phyloP scores from a whole-genome alignment of 371 early-diverging fungal genomes.

The Circinella umbellata region DNA sequence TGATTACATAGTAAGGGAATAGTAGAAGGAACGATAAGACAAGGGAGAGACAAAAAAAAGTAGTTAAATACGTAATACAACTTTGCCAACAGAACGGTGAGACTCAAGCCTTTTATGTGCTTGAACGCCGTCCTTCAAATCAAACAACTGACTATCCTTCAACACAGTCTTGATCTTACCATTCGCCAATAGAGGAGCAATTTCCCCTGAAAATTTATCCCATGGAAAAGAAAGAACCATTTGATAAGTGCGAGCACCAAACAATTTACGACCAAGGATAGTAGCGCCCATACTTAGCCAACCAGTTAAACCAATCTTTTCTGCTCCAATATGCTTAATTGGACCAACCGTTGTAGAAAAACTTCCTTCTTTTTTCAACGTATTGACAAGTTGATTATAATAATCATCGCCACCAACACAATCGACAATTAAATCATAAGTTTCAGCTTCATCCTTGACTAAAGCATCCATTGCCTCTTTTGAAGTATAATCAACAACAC shows the following conservation, averaged over 20 bases:
- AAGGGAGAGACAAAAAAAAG: too few relatives aligned
- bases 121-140: conserved; percentile 41
- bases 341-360: conserved; percentile 55
- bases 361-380: conserved; percentile 39
- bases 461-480: conserved; percentile 30
- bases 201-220: conserved; percentile 1
- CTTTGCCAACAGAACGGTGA: conserved; percentile 57
- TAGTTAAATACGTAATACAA: conserved; percentile 41
- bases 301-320: conserved; percentile 20
- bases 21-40: too few relatives aligned
- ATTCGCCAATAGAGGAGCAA: conserved; percentile 12
- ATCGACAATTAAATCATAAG: conserved; percentile 55
- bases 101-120: conserved; percentile 47
- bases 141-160: conserved; percentile 20
- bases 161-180: conserved; percentile 17
- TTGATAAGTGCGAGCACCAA: conserved; percentile 19
- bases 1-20: too few relatives aligned
- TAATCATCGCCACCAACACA: conserved; percentile 60
- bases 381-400: conserved; percentile 31
- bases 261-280: conserved; percentile 13
- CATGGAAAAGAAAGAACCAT: conserved; percentile 20
- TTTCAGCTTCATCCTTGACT: conserved; percentile 19
- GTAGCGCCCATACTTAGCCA: conserved; percentile 12
- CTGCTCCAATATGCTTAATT: conserved; percentile 26
- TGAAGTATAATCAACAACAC: conserved; percentile 60